These are phyloP conservation scores for Paecilomyces formosus DNA, from an alignment of 2,329 filamentous ascomycete species.

Conservation along the genomic window DNA sequence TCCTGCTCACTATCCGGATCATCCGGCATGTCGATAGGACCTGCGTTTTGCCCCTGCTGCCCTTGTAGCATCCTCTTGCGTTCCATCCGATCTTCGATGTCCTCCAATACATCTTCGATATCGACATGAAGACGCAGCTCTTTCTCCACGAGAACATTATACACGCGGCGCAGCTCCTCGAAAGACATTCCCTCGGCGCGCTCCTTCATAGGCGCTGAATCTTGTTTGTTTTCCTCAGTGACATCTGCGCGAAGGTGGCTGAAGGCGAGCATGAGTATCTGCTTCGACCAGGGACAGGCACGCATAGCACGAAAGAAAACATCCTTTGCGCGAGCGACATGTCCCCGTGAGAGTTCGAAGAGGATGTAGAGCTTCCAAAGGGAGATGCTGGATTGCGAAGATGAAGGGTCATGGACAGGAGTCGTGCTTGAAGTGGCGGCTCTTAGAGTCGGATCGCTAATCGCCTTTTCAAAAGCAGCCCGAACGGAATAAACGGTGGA, in stretches of 20 bases:
- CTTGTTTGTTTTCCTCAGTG: conserved; percentile 1
- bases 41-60: background rate
- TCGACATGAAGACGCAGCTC: conserved; percentile 53
- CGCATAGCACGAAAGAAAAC: conserved; percentile 51
- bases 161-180: conserved; percentile 46
- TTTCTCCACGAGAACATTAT: conserved; percentile 53
- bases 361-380: conserved; percentile 48
- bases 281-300: conserved; percentile 57
- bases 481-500: conserved; percentile 47
- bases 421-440: conserved; percentile 5
- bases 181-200: conserved; percentile 24
- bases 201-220: background rate
- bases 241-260: conserved; percentile 27
- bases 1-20: conserved; percentile 21
- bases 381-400: conserved; percentile 29
- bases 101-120: conserved; percentile 38
- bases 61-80: conserved; percentile 4
- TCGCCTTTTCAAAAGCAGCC: conserved; percentile 48
- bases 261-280: conserved; percentile 52
- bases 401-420: conserved; percentile 4
- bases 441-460: conserved; percentile 21
- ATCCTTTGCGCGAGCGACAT: conserved; percentile 38
- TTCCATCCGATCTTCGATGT: conserved; percentile 16
- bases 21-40: conserved; percentile 21
- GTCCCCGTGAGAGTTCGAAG: conserved; percentile 38